These are phyloP conservation scores for Colletotrichum sp. DNA, from an alignment of 2,329 filamentous ascomycete species.

Conservation along the genomic window DNA sequence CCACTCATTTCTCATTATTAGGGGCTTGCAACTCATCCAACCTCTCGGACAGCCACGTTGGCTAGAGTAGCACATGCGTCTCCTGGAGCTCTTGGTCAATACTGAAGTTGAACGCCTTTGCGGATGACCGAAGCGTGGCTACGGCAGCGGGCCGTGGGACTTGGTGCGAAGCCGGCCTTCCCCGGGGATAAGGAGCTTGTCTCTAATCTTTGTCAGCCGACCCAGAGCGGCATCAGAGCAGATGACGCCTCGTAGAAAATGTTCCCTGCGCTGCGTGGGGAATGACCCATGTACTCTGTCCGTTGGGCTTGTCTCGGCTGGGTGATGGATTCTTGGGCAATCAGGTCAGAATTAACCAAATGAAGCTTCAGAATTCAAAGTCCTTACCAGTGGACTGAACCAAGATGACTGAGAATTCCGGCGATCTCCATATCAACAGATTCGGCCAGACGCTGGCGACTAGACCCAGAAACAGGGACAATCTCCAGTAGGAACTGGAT, in stretches of 20 bases:
- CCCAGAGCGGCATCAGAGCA: neutral
- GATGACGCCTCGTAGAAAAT: neutral
- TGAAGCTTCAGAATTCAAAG: neutral
- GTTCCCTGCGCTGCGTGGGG: neutral
- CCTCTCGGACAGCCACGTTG: neutral
- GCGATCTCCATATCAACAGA: neutral
- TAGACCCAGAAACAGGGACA: neutral
- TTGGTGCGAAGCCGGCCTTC: neutral
- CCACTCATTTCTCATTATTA: slow-evolving; percentile 7
- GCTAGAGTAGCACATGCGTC: neutral
- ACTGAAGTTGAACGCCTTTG: neutral
- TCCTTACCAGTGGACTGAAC: neutral
- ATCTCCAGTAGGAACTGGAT: neutral
- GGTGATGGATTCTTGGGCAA: neutral
- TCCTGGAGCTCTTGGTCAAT: neutral
- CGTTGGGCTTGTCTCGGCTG: neutral
- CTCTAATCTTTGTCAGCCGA: neutral
- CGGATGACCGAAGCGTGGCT: neutral
- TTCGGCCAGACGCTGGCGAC: neutral
- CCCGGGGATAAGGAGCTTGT: neutral
- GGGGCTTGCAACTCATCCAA: neutral
- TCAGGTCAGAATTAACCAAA: neutral
- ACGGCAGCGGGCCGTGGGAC: neutral
- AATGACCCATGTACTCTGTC: neutral
- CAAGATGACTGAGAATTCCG: neutral